phyloP scores from a whole-genome alignment of 164 flowering plant species.

The Platanus orientalis region DNA sequence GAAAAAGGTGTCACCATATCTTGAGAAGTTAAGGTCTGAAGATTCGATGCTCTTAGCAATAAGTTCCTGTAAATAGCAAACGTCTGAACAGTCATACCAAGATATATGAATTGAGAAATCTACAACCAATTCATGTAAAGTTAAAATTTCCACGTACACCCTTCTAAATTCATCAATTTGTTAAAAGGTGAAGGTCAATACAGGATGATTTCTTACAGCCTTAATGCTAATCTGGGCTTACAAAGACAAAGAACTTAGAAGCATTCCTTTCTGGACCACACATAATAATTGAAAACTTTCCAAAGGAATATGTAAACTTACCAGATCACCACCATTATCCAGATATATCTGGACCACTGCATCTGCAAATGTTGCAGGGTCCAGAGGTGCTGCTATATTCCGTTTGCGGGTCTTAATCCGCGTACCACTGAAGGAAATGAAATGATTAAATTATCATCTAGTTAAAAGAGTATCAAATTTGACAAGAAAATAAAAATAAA shows the following conservation, averaged over 20 bases:
- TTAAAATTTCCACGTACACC: too few relatives aligned
- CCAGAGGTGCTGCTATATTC: slow-evolving; percentile 99
- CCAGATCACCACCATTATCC: slow-evolving; percentile 99
- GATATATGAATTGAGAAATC: background rate
- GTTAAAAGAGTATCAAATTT: background rate
- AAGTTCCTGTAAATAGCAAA: slow-evolving; percentile 61
- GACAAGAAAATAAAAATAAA: background rate
- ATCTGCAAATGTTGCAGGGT: slow-evolving; percentile 99
- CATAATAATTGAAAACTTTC: background rate
- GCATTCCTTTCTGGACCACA: background rate
- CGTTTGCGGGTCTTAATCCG: slow-evolving; percentile 99
- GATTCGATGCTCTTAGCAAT: slow-evolving; percentile 80
- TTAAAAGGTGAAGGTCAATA: background rate
- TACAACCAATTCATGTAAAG: background rate
- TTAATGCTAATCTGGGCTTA: background rate
- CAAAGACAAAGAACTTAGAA: background rate
- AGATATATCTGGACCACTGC: slow-evolving; percentile 99
- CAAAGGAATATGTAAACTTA: slow-evolving; percentile 19
- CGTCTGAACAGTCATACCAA: background rate
- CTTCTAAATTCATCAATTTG: background rate
- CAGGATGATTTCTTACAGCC: background rate
- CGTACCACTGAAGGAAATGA: slow-evolving; percentile 67
- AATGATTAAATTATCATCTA: background rate
- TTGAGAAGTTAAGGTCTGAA: slow-evolving; percentile 83
- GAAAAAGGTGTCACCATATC: slow-evolving; percentile 98